These are phyloP conservation scores for Kurtzmaniella fragi DNA, from an alignment of 805 yeast genomes.

Conservation along the genomic window DNA sequence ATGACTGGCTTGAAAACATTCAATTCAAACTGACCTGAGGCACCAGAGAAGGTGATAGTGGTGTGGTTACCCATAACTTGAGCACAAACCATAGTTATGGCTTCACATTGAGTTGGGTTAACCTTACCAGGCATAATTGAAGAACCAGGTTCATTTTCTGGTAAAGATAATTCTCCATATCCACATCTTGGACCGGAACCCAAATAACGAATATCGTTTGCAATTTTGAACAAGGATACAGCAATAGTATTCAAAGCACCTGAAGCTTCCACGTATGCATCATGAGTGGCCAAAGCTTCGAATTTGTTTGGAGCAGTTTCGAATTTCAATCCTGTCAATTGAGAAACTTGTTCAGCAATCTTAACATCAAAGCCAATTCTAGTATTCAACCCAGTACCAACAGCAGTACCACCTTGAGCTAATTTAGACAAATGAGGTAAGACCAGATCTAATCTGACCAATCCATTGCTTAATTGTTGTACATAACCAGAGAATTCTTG, in stretches of 20 bases:
- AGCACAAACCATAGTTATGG: constrained; percentile 95
- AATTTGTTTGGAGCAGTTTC: constrained; percentile 97
- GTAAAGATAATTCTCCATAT: constrained; percentile 90
- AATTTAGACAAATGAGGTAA: constrained; percentile 73
- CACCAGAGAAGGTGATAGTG: constrained; percentile 94
- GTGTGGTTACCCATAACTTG: constrained; percentile 98
- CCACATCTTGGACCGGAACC: constrained; percentile 99
- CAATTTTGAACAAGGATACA: constrained; percentile 89
- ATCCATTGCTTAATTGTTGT: constrained; percentile 88
- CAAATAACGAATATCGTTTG: constrained; percentile 95
- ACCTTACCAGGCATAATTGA: constrained; percentile 99
- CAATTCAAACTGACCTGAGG: constrained; percentile 97
- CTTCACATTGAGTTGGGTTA: constrained; percentile 99
- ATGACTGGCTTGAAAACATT: constrained; percentile 97
- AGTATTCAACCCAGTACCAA: constrained; percentile 97
- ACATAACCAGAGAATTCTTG: constrained; percentile 98
- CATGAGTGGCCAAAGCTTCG: constrained; percentile 98
- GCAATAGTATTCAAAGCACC: constrained; percentile 97
- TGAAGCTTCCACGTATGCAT: constrained; percentile 95
- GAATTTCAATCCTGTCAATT: constrained; percentile 84
- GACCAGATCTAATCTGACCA: constrained; percentile 73
- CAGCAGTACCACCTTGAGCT: constrained; percentile 99
- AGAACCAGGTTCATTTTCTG: constrained; percentile 99
- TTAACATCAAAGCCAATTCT: constrained; percentile 81
- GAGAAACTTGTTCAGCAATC: constrained; percentile 81